phyloP scores from a whole-genome alignment of 352 stramenopile species.

The Phytopythium montanum region DNA sequence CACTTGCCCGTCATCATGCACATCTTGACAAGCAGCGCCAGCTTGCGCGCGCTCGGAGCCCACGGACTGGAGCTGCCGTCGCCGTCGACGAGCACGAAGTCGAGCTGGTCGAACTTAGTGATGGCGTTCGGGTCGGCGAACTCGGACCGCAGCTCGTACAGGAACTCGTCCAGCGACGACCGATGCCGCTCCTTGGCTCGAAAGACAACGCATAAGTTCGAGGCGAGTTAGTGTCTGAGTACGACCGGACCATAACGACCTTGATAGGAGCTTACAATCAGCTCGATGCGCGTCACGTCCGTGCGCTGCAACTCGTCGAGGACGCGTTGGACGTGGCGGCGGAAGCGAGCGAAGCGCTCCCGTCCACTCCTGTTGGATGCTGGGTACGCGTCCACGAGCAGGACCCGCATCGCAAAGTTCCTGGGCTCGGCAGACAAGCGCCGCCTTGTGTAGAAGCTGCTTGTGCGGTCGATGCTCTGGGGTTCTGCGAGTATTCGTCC shows the following conservation, averaged over 20 bases:
- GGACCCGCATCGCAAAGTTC: conserved; percentile 43
- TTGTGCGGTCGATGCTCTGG: no score
- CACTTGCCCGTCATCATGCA: conserved; percentile 89
- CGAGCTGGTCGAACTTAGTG: conserved; percentile 75
- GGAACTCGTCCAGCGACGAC: conserved; percentile 61
- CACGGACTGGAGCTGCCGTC: conserved; percentile 62
- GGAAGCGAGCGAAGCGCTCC: conserved; percentile 49
- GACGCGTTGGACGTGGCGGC: conserved; percentile 38
- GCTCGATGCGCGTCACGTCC: conserved; percentile 58
- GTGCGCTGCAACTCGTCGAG: conserved; percentile 53
- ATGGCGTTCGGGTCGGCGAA: conserved; percentile 58
- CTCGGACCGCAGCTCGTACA: conserved; percentile 76
- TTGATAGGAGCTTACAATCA: conserved; percentile 37
- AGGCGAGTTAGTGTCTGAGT: background rate
- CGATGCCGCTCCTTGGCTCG: conserved; percentile 45
- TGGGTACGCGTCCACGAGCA: conserved; percentile 70
- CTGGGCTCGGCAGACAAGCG: no score
- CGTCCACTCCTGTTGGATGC: conserved; percentile 31
- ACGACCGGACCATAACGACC: background rate
- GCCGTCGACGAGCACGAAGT: conserved; percentile 79
- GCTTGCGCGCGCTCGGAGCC: conserved; percentile 54
- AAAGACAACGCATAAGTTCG: background rate
- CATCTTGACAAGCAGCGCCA: conserved; percentile 71
- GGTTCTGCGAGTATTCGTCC: background rate
- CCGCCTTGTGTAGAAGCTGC: background rate